phyloP scores from a whole-genome alignment of 305 asterid species.

The Fraxinus albicans region DNA sequence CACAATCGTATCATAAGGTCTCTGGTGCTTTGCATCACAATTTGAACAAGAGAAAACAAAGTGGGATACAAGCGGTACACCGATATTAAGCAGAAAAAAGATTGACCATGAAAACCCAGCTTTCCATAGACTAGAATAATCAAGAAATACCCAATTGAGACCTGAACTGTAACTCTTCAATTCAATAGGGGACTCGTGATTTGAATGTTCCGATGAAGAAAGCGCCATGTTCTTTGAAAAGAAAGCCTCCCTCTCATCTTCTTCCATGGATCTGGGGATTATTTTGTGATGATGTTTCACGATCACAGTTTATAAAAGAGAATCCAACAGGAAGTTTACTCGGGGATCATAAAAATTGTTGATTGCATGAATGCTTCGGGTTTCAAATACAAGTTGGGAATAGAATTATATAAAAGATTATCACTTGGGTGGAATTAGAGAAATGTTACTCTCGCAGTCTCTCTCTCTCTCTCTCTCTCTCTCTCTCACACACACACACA shows the following conservation, averaged over 20 bases:
- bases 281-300: not conserved
- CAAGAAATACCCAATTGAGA: slow-evolving; percentile 72
- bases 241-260: slow-evolving; percentile 32
- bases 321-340: not conserved
- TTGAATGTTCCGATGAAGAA: slow-evolving; percentile 24
- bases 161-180: slow-evolving; percentile 54
- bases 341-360: not conserved
- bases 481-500: not conserved
- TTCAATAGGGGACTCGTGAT: slow-evolving; percentile 36
- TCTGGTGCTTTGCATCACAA: slow-evolving; percentile 58
- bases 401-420: not conserved
- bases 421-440: not conserved
- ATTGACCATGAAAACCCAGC: slow-evolving; percentile 80
- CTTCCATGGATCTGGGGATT: slow-evolving; percentile 46
- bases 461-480: not conserved
- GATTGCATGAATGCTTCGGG: not conserved
- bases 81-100: slow-evolving; percentile 61
- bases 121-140: slow-evolving; percentile 64
- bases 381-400: not conserved
- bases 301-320: not conserved
- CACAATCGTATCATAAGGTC: slow-evolving; percentile 61
- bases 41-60: slow-evolving; percentile 52
- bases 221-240: slow-evolving; percentile 24
- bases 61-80: slow-evolving; percentile 72
- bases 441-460: not conserved